Evolutionary conservation across 2,329 filamentous ascomycete species (phyloP), one percentile per base, ranked within the genome.

Genomic region (Herpomyces periplanetae): DNA sequence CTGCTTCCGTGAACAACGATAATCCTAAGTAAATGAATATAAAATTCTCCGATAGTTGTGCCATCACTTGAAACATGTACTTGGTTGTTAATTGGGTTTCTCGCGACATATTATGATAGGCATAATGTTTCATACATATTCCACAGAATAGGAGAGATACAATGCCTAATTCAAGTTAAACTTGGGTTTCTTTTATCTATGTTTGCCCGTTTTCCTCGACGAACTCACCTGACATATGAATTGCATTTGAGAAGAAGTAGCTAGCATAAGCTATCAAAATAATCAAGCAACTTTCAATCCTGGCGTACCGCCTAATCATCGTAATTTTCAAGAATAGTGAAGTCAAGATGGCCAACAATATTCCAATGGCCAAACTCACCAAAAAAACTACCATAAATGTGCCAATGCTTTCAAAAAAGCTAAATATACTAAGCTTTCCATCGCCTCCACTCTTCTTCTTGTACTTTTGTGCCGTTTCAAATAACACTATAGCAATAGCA

Each of bases 21-120:
- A 96, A 47, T 4, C 80, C 80, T 0, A 96, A 55, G 34, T 96
- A 96, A 37, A 96, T 96, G 44, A 96, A 96, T 39, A 96, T 96
- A 36, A 96, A 96, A 39, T 96, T 96, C 41, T 96, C 80, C 0
- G 75, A 87, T 17, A 96, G 43, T 38, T 96, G 80, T 3, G 80
- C 68, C 29, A 84, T 60, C 25, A 87, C 61, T 36, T 85, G 69
- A 43, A 96, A 96, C 22, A 88, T 51, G 40, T 85, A 96, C 38
- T 96, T 96, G 20, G 80, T 96, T 8, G 80, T 87, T 26, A 96
- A 58, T 36, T 96, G 80, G 2, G 80, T 91, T 25, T 80, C 61
- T 18, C 80, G 60, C 12, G 80, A 96, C 80, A 96, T 96, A 44
- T 96, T 96, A 49, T 91, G 88, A 42, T 96, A 96, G 25, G 80